Evolutionary conservation across 345 rosid species (phyloP).

Genomic region (Ceriops decandra): DNA sequence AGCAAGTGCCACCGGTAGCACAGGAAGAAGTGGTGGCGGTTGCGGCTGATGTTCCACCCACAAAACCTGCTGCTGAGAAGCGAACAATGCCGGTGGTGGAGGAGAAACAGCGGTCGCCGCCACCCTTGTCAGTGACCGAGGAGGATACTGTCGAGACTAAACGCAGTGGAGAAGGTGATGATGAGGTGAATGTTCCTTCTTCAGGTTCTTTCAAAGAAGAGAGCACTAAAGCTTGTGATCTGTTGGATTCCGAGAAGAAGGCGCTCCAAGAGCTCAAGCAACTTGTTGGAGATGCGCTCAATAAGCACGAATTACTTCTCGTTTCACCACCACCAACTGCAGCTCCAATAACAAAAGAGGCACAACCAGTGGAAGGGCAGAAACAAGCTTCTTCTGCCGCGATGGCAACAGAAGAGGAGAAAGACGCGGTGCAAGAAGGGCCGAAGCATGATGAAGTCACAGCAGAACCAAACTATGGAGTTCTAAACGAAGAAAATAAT

Average conservation of each 20-base stretch:
- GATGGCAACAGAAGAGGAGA: slow-evolving; percentile 5
- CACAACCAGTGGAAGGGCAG: slow-evolving; percentile 2
- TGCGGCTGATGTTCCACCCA: slow-evolving; percentile 13
- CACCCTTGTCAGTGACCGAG: slow-evolving; percentile 13
- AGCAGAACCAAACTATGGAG: background rate
- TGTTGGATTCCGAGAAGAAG: slow-evolving; percentile 28
- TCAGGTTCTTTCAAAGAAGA: slow-evolving; percentile 26
- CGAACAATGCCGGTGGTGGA: slow-evolving; percentile 7
- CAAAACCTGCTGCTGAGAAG: background rate
- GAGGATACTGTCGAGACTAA: slow-evolving; percentile 7
- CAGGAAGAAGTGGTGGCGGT: slow-evolving; percentile 7
- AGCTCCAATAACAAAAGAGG: background rate
- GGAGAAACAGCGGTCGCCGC: slow-evolving; percentile 2
- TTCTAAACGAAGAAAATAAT: background rate
- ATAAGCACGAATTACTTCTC: slow-evolving; percentile 21
- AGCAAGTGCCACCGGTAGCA: background rate
- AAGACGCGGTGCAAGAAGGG: background rate
- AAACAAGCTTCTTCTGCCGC: background rate
- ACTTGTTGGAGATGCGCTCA: slow-evolving; percentile 30
- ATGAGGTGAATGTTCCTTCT: slow-evolving; percentile 8
- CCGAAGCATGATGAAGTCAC: slow-evolving; percentile 2
- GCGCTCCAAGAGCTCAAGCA: slow-evolving; percentile 27
- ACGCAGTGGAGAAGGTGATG: slow-evolving; percentile 11
- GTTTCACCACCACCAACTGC: background rate
- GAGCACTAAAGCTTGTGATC: slow-evolving; percentile 28